Base-by-base conservation (phyloP, 306 rosid genomes). In the Notholithocarpus densiflorus region DNA sequence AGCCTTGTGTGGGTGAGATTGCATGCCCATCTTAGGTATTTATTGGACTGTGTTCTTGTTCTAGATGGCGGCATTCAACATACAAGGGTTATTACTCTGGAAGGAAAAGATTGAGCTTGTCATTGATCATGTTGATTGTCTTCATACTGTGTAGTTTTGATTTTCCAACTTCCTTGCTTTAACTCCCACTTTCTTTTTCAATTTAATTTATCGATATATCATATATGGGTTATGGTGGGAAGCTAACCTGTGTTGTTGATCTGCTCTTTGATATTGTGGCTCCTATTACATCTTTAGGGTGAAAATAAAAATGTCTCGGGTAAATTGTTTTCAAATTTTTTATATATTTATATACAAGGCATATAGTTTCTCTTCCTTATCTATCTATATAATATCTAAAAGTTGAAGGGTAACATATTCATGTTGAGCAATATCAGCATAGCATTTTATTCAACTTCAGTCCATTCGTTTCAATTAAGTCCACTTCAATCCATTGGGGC, bases 31-130 rank as follows among this genome's bases (percentile, higher is more conserved):
- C 9, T 34, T 34, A 34, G 9, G 40, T 34, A 34, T 34, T 31
- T 56, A 45, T 74, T 71, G 20, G 66, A 1, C 32, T 40, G 52
- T 62, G 54, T 90, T 85, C 64, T 48, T 82, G 71, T 72, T 74
- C 72, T 87, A 95, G 99, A 95, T 95, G 99, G 98, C 97, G 27
- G 99, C 99, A 74, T 95, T 93, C 84, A 95, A 95, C 87, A 95
- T 95, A 83, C 98, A 93, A 82, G 99, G 93, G 89, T 94, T 98
- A 83, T 91, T 93, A 73, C 27, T 89, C 31, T 95, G 99, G 99
- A 95, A 88, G 85, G 98, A 93, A 82, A 95, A 93, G 81, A 89
- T 95, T 75, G 96, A 91, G 84, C 81, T 84, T 82, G 99, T 95
- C 59, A 95, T 95, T 88, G 99, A 95, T 88, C 94, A 89, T 96